phyloP scores from a whole-genome alignment of 768 basidiomycete genomes.

The Symmetrospora coprosmae region DNA sequence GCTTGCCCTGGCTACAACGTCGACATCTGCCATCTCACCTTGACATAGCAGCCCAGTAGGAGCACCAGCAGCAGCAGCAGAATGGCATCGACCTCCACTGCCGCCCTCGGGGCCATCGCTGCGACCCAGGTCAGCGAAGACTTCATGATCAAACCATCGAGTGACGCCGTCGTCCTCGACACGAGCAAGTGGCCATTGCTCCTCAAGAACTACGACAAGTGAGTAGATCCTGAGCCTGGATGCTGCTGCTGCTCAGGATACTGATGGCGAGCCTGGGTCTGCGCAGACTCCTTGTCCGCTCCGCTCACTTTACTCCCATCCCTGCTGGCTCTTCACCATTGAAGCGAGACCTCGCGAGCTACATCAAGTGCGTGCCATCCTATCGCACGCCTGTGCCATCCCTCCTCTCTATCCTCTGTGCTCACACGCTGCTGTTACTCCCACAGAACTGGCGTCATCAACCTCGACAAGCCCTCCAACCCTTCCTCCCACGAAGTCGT shows the following conservation, averaged over 20 bases:
- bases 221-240: constrained; percentile 8
- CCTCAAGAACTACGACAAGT: constrained; percentile 95
- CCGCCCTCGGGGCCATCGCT: no score
- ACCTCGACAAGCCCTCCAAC: constrained; percentile 98
- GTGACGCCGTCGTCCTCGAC: constrained; percentile 59
- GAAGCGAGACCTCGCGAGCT: constrained; percentile 79
- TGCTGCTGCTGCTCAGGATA: no score
- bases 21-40: neutral
- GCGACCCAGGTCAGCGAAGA: constrained; percentile 42
- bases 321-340: constrained; percentile 83
- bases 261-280: neutral
- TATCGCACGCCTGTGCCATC: neutral
- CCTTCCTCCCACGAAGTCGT: constrained; percentile 89
- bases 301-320: constrained; percentile 95
- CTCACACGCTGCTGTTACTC: neutral
- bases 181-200: constrained; percentile 96
- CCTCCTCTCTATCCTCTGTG: neutral
- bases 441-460: constrained; percentile 89
- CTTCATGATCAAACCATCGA: constrained; percentile 58
- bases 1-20: no score
- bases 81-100: constrained; percentile 48
- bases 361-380: constrained; percentile 57
- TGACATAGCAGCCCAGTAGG: neutral
- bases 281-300: constrained; percentile 58
- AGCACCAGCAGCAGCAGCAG: neutral